A percentile compares a stretch with the other conserved stretches of the same genome.
These are phyloP conservation scores for Ophiosphaerella korrae DNA, from an alignment of 2,329 filamentous ascomycete genomes.

Conservation along the genomic window DNA sequence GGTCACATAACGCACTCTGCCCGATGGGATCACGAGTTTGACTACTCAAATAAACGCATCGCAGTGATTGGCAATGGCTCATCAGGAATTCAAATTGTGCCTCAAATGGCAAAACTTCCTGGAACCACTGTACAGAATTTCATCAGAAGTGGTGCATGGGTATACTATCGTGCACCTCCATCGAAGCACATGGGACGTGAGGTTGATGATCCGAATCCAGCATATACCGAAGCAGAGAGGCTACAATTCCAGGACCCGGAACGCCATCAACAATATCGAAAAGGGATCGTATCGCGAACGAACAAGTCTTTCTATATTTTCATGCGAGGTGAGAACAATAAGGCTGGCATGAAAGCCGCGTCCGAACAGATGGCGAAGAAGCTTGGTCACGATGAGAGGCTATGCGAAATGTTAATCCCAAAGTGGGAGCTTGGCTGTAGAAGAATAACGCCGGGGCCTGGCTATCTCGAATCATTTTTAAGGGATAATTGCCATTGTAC, in stretches of 20 bases:
- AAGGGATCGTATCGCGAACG: constrained; percentile 23
- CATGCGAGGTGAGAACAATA: constrained; percentile 24
- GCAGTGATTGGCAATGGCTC: constrained; percentile 29
- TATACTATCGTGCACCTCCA: constrained; percentile 25
- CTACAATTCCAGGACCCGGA: constrained; percentile 22
- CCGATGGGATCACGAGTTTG: constrained; percentile 54
- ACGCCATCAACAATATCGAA: constrained; percentile 19
- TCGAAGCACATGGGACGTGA: constrained; percentile 28
- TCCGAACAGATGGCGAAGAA: constrained; percentile 22
- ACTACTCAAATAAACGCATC: constrained; percentile 22
- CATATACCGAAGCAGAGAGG: constrained; percentile 23
- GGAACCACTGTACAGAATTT: constrained; percentile 26
- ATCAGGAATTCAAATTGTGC: constrained; percentile 27
- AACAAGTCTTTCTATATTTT: constrained; percentile 30
- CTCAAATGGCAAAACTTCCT: constrained; percentile 23
- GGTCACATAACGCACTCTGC: constrained; percentile 61
- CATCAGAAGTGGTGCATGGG: constrained; percentile 24
- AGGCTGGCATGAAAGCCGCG: constrained; percentile 20
- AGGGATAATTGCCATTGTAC: constrained; percentile 55
- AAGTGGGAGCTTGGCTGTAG: constrained; percentile 37
- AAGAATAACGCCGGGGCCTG: constrained; percentile 53
- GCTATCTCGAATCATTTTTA: constrained; percentile 55
- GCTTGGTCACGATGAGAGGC: constrained; percentile 16
- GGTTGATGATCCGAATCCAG: constrained; percentile 26
- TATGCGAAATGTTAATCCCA: constrained; percentile 23